Conservation (phyloP, 208 protist genomes). For the Wallacemonas sp. region DNA sequence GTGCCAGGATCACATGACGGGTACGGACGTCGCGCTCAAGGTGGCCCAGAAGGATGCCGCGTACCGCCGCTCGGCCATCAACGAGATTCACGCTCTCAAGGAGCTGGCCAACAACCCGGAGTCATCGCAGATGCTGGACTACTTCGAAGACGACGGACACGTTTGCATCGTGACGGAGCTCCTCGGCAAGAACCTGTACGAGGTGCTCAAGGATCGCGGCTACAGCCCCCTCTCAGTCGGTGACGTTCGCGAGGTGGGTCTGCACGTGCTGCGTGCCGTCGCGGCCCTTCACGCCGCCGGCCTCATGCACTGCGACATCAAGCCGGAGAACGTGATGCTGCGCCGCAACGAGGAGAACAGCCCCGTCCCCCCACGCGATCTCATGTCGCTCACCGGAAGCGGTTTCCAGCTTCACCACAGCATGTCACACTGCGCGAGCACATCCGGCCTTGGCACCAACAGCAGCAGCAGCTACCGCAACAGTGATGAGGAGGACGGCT, state of each 20-base stretch:
- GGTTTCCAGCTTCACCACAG: conserved; percentile 2
- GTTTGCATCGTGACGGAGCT: conserved; percentile 89
- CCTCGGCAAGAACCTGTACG: conserved; percentile 73
- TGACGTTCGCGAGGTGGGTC: conserved; percentile 55
- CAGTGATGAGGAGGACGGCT: conserved; percentile 21
- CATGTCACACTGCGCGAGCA: neutral
- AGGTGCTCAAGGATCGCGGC: conserved; percentile 47
- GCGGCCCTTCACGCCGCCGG: conserved; percentile 61
- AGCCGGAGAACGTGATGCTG: conserved; percentile 96
- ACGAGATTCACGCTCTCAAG: conserved; percentile 71
- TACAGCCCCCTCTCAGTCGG: conserved; percentile 57
- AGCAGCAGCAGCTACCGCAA: conserved; percentile 27
- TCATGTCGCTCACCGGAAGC: too few species aligned
- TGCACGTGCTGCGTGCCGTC: conserved; percentile 54
- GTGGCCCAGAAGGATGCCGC: conserved; percentile 73
- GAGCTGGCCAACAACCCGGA: conserved; percentile 46
- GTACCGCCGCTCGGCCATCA: conserved; percentile 83
- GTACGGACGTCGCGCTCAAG: conserved; percentile 83
- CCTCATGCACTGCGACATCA: conserved; percentile 98
- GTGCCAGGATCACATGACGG: conserved; percentile 84
- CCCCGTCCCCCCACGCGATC: too few species aligned
- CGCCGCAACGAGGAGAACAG: conserved; percentile 7
- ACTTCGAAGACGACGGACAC: conserved; percentile 76
- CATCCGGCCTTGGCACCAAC: neutral
- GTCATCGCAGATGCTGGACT: conserved; percentile 56